Base-by-base conservation (phyloP, 345 rosid genomes). In the Nephelium lappaceum region DNA sequence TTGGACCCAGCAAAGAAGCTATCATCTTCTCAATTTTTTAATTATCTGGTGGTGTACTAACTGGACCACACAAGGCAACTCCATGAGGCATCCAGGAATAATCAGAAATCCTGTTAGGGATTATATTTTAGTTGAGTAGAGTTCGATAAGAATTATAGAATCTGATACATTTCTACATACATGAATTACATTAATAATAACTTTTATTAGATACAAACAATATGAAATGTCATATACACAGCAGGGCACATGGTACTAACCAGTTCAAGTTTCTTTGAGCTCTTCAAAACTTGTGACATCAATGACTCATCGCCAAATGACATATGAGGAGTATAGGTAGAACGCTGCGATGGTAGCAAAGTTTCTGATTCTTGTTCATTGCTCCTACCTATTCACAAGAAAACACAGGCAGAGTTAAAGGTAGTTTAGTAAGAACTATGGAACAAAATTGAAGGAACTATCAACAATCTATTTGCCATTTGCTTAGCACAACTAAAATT, bases 321-420 rank as follows among this genome's bases (percentile, higher is more conserved):
- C 8, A 65, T 70, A 71, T 9, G 24, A 21, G 81, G 76, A 45
- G 51, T 74, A 78, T 82, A 82, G 63, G 65, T 75, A 38, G 12
- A 57, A 58, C 74, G 79, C 57, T 21, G 78, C 24, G 57, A 76
- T 47, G 27, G 60, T 36, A 77, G 79, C 21, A 42, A 58, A 21
- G 64, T 5, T 51, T 71, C 36, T 31, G 6, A 47, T 27, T 7
- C 60, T 71, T 16, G 31, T 41, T 64, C 77, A 63, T 51, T 24
- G 23, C 76, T 53, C 21, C 14, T 18, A 15, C 76, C 79, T 82
- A 73, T 62, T 78, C 19, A 74, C 55, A 67, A 18, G 57, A 77
- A 16, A 80, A 68, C 24, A 18, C 16, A 19, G 16, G n/a, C 6
- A 43, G 38, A 76, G 47, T 67, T 27, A 43, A 47, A 25, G 49